These are phyloP conservation scores for Botrytis aclada DNA, from an alignment of 2,329 filamentous ascomycete genomes.

Conservation along the genomic window DNA sequence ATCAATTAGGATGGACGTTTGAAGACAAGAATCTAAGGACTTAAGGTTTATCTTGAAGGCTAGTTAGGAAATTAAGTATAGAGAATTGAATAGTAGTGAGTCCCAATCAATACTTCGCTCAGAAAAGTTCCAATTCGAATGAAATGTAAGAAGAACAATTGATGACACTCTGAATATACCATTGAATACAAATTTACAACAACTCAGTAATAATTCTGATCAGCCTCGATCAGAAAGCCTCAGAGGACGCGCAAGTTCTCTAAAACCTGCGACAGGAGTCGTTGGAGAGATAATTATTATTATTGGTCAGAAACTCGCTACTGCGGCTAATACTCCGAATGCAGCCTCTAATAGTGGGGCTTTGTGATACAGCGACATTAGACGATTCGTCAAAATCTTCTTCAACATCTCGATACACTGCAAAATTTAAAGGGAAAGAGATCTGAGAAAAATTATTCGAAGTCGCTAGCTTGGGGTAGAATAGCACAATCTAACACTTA, in stretches of 20 bases:
- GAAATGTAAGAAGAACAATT: neutral
- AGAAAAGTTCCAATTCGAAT: neutral
- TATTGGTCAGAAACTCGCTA: neutral
- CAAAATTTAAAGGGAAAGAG: neutral
- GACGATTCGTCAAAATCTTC: neutral
- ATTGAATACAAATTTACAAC: rapidly evolving
- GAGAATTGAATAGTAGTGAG: neutral
- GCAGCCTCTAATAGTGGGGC: neutral
- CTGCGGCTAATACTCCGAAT: neutral
- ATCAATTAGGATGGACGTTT: too few species aligned
- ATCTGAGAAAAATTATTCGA: neutral
- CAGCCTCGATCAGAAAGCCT: rapidly evolving
- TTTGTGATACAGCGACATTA: neutral
- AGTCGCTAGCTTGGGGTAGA: neutral
- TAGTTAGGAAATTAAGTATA: too few species aligned
- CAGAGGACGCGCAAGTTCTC: neutral
- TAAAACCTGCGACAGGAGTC: neutral
- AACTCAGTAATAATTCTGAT: neutral
- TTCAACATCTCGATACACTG: neutral
- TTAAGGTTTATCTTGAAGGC: too few species aligned
- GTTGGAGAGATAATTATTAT: neutral
- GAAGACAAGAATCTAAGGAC: too few species aligned
- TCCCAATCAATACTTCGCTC: neutral
- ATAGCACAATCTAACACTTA: neutral
- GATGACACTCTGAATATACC: neutral